Conservation (phyloP, 108 stramenopile species). For the Skeletonema costatum region DNA sequence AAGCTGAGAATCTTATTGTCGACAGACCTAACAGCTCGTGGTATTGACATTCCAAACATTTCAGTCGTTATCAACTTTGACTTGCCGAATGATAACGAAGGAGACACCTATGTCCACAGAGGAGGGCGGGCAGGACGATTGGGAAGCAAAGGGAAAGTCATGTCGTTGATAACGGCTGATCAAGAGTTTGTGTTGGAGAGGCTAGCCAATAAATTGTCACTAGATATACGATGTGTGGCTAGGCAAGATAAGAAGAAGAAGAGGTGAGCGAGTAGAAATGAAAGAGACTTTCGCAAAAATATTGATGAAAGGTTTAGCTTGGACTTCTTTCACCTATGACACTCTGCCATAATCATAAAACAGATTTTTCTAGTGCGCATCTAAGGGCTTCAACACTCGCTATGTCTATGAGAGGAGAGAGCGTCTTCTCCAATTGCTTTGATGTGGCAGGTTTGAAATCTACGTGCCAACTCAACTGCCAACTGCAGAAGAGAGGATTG, state of each 20-base stretch:
- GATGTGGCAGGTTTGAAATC: too few relatives aligned
- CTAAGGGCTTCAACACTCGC: too few relatives aligned
- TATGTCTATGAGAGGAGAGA: too few relatives aligned
- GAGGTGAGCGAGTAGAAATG: neutral
- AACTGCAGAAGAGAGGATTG: too few relatives aligned
- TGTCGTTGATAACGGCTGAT: constrained; percentile 73
- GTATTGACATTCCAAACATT: constrained; percentile 79
- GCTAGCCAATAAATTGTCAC: constrained; percentile 61
- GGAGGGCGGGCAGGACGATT: constrained; percentile 89
- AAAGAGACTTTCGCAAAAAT: neutral
- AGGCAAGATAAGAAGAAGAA: constrained; percentile 41
- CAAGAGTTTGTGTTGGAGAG: constrained; percentile 86
- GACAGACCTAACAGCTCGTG: constrained; percentile 89
- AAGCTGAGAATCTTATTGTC: constrained; percentile 79
- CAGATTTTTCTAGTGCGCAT: too few relatives aligned
- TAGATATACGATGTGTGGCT: constrained; percentile 59
- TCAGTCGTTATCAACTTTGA: constrained; percentile 90
- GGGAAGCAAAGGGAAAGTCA: constrained; percentile 68
- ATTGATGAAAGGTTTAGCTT: too few relatives aligned
- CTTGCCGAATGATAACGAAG: constrained; percentile 67
- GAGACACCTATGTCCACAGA: constrained; percentile 88
- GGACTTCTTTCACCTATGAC: too few relatives aligned
- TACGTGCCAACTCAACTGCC: too few relatives aligned
- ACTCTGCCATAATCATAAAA: too few relatives aligned
- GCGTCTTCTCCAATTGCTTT: too few relatives aligned